A percentile compares a stretch with the other conserved stretches of the same genome.
These are phyloP conservation scores for Sugiyamaella valdiviana DNA, from an alignment of 805 yeast species.

Conservation along the genomic window DNA sequence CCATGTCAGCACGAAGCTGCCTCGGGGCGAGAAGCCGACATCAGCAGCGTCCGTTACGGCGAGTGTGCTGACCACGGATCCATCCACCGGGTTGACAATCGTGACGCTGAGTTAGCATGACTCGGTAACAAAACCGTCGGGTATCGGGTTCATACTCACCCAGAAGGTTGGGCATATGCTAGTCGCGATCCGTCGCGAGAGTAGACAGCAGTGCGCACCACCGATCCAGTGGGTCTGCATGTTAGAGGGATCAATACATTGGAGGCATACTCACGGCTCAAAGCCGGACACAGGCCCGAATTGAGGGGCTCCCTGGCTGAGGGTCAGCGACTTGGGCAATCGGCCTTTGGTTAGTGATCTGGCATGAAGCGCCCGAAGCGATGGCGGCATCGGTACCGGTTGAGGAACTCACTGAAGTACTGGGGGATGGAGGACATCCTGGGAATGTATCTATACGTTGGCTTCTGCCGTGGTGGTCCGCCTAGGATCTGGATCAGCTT, in stretches of 20 bases:
- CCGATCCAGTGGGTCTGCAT: slow-evolving; percentile 12
- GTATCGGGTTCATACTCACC: neutral
- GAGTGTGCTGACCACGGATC: slow-evolving; percentile 42
- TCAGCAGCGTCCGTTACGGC: slow-evolving; percentile 68
- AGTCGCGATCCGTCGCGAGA: slow-evolving; percentile 19
- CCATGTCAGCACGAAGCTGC: slow-evolving; percentile 80
- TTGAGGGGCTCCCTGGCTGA: slow-evolving; percentile 16
- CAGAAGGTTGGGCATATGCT: slow-evolving; percentile 17
- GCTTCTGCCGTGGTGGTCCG: too few species aligned
- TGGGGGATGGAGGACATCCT: slow-evolving; percentile 3
- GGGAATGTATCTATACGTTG: too few species aligned
- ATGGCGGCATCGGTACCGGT: neutral
- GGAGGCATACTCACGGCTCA: slow-evolving; percentile 8
- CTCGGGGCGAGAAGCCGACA: slow-evolving; percentile 81
- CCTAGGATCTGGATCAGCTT: too few species aligned
- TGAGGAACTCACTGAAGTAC: slow-evolving; percentile 11
- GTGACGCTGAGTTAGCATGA: slow-evolving; percentile 40
- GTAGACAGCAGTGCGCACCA: slow-evolving; percentile 18
- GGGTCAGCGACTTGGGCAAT: slow-evolving; percentile 17
- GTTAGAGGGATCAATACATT: neutral
- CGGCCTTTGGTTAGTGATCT: slow-evolving; percentile 11
- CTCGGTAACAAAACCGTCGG: neutral
- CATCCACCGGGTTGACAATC: slow-evolving; percentile 50
- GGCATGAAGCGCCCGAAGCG: neutral
- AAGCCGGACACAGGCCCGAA: slow-evolving; percentile 17